Percentiles rank a stretch among this genome's conserved stretches.
Conservation (phyloP, 108 stramenopile genomes). For the Aurantiochytrium sp. region DNA sequence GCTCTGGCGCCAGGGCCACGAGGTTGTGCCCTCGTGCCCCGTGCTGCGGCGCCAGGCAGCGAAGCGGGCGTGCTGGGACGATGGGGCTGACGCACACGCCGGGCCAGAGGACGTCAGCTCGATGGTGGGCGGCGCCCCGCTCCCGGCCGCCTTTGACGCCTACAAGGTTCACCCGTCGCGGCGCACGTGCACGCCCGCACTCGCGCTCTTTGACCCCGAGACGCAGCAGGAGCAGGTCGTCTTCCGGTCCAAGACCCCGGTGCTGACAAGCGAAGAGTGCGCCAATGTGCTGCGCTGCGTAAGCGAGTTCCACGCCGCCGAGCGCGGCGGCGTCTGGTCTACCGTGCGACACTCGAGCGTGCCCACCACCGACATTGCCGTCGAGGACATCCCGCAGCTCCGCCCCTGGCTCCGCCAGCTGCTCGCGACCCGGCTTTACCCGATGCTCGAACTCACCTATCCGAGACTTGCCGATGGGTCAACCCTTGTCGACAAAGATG, state of each 20-base stretch:
- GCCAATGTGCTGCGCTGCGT: neutral
- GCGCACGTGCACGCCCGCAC: neutral
- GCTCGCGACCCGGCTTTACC: neutral
- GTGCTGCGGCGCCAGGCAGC: neutral
- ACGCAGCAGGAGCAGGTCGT: constrained; percentile 5
- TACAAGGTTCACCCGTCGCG: neutral
- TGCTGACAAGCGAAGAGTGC: neutral
- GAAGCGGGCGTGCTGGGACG: neutral
- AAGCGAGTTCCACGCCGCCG: neutral
- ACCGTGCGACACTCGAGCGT: constrained; percentile 20
- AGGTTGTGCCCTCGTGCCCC: neutral
- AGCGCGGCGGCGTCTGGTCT: neutral
- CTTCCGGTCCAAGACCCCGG: neutral
- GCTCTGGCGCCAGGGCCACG: neutral
- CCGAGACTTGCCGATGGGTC: neutral
- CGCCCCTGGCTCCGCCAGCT: constrained; percentile 1
- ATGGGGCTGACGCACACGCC: neutral
- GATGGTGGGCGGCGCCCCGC: neutral
- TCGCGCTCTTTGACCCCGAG: neutral
- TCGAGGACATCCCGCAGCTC: constrained; percentile 30
- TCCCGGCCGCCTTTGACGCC: neutral
- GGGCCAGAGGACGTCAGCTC: neutral
- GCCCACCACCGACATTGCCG: constrained; percentile 33
- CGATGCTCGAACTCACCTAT: neutral
- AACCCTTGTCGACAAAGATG: neutral